Evolutionary conservation across 208 protist species (phyloP), one percentile per base, ranked within the genome.

Genomic region (Novymonas esmeraldas): DNA sequence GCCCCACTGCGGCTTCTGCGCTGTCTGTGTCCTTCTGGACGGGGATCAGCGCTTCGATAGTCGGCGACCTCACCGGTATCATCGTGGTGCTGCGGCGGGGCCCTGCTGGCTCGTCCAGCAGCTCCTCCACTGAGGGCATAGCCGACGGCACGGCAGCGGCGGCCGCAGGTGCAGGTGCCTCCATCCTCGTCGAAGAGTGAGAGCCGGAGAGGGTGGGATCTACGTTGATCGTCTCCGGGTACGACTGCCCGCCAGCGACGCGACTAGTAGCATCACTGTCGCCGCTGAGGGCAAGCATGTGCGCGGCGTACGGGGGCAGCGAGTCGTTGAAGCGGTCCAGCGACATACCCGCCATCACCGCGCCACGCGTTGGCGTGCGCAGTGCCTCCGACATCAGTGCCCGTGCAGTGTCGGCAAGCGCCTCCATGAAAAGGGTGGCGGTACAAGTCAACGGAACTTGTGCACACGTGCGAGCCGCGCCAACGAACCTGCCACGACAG

Each of bases 101-200:
- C 14, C 39, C 6, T 2, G 45, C 28, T 34, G 45, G 18, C 31
- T n/a, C 29, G 29, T 54, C 59, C 33, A 64, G 59, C 10, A 64
- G 44, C 45, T 64, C 59, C 33, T 64, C 59, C 7, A 64, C 34
- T 20, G 59, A 52, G 11, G 24, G 59, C 29, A 64, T 26, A 7
- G 11, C 39, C 9, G 44, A 20, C 16, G 45, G 34, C 45, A 11
- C 28, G 28, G 14, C 20, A 24, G 39, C 57, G 1, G 28, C 9
- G 46, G 20, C 16, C 7, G 57, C 36, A 48, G 57, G 9, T 22
- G 26, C 41, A n/a, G 26, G 44, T 9, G 6, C 33, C 24, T 50
- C n/a, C 45, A 38, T 29, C 49, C 31, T 11, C 31, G 18, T 39
- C 1, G 48, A 49, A 18, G 46, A 46, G 20, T 29, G 52, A 20